These are phyloP conservation scores for Saccharomycopsis microspora DNA, from an alignment of 805 yeast species.

Conservation along the genomic window DNA sequence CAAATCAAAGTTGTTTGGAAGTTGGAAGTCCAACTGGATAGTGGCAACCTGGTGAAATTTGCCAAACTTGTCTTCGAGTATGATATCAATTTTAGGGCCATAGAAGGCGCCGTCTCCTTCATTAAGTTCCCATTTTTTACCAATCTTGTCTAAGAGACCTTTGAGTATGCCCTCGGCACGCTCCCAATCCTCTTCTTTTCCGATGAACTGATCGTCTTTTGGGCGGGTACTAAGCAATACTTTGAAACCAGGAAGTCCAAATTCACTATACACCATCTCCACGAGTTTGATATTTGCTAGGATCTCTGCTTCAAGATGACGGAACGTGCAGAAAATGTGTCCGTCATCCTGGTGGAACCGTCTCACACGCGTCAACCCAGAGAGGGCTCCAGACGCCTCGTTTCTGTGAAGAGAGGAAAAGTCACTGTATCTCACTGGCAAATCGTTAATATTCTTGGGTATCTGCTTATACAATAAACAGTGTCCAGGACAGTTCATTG, in stretches of 20 bases:
- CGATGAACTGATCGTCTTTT: slow-evolving; percentile 52
- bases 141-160: slow-evolving; percentile 39
- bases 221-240: slow-evolving; percentile 83
- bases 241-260: slow-evolving; percentile 48
- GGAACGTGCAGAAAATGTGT: slow-evolving; percentile 79
- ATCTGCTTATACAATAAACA: slow-evolving; percentile 70
- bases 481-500: slow-evolving; percentile 96
- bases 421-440: slow-evolving; percentile 80
- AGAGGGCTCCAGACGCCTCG: slow-evolving; percentile 87
- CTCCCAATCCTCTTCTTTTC: slow-evolving; percentile 70
- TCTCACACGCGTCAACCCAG: slow-evolving; percentile 88
- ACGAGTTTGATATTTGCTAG: slow-evolving; percentile 59
- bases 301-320: slow-evolving; percentile 71
- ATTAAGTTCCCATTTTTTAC: slow-evolving; percentile 55
- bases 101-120: slow-evolving; percentile 95
- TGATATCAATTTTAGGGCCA: slow-evolving; percentile 91
- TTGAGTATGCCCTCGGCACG: slow-evolving; percentile 63
- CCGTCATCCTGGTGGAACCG: slow-evolving; percentile 98
- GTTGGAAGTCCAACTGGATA: slow-evolving; percentile 87
- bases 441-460: slow-evolving; percentile 73
- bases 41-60: slow-evolving; percentile 93
- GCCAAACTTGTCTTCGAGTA: slow-evolving; percentile 67
- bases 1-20: slow-evolving; percentile 76
- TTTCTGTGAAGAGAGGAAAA: slow-evolving; percentile 89
- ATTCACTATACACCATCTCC: slow-evolving; percentile 59